These are phyloP conservation scores for Globisporangium emineosum DNA, from an alignment of 352 stramenopile genomes.

Conservation along the genomic window DNA sequence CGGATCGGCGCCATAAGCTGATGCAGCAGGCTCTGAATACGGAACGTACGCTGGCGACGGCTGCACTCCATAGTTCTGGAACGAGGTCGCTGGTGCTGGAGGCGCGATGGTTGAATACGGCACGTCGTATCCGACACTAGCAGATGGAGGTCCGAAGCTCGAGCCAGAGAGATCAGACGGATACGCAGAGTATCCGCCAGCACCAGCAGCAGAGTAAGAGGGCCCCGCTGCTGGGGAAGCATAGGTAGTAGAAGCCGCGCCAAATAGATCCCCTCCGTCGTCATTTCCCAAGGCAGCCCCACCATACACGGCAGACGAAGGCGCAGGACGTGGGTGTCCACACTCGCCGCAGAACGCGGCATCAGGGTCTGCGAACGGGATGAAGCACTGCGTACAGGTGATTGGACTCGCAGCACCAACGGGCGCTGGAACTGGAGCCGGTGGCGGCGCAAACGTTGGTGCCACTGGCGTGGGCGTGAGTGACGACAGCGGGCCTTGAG, in stretches of 20 bases:
- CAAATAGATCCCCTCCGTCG: constrained; percentile 65
- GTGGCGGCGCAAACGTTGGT: constrained; percentile 16
- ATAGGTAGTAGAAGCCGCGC: constrained; percentile 29
- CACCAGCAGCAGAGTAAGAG: background rate
- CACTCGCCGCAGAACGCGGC: constrained; percentile 78
- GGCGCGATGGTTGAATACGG: constrained; percentile 20
- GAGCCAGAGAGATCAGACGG: constrained; percentile 16
- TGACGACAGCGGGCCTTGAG: constrained; percentile 14
- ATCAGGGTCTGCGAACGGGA: constrained; percentile 48
- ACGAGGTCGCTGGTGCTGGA: constrained; percentile 18
- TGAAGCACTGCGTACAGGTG: constrained; percentile 45
- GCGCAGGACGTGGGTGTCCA: constrained; percentile 40
- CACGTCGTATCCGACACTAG: constrained; percentile 27
- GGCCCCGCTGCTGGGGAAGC: background rate
- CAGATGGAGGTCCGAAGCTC: constrained; percentile 23
- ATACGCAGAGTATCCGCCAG: constrained; percentile 1
- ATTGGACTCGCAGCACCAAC: background rate
- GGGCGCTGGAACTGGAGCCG: constrained; percentile 9
- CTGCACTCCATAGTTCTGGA: constrained; percentile 17
- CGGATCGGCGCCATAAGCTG: constrained; percentile 7
- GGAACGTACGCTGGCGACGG: constrained; percentile 24
- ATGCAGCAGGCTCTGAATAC: constrained; percentile 4
- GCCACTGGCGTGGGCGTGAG: constrained; percentile 15
- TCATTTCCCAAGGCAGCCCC: constrained; percentile 10
- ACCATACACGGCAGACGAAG: constrained; percentile 6